Percentiles rank a stretch among this genome's conserved stretches.
These are phyloP conservation scores for Saprolegnia diclina DNA, from an alignment of 352 stramenopile species.

Conservation along the genomic window DNA sequence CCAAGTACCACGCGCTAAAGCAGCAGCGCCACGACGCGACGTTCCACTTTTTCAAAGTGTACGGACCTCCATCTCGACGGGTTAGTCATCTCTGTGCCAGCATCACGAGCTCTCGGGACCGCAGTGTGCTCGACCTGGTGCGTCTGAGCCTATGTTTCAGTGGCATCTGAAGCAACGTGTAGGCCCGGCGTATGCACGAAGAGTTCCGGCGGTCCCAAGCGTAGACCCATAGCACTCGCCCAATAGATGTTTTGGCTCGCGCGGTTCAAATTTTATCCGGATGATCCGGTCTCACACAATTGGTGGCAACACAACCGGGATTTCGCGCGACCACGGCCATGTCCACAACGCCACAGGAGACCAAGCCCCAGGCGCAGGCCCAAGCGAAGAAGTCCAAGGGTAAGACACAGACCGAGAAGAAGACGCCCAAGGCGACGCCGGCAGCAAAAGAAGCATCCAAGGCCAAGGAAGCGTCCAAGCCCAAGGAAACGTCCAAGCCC, in stretches of 20 bases:
- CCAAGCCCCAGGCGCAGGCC: not conserved
- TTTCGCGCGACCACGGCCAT: not conserved
- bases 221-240: not conserved
- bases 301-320: not conserved
- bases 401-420: not conserved
- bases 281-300: not conserved
- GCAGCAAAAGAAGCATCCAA: not conserved
- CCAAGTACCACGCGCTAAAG: not conserved
- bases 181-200: not conserved
- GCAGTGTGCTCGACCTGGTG: not conserved
- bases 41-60: not conserved
- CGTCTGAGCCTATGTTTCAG: not conserved
- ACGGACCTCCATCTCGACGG: not conserved
- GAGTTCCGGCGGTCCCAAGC: not conserved
- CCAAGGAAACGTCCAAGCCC: not conserved
- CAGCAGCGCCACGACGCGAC: not conserved
- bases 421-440: not conserved
- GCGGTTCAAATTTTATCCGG: not conserved
- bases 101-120: not conserved
- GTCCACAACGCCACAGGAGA: not conserved
- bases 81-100: not conserved
- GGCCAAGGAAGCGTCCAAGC: not conserved
- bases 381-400: not conserved
- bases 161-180: too few relatives aligned
- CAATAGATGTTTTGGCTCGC: not conserved